These are phyloP conservation scores for Daldinia vernicosa DNA, from an alignment of 495 filamentous ascomycete species.

Conservation along the genomic window DNA sequence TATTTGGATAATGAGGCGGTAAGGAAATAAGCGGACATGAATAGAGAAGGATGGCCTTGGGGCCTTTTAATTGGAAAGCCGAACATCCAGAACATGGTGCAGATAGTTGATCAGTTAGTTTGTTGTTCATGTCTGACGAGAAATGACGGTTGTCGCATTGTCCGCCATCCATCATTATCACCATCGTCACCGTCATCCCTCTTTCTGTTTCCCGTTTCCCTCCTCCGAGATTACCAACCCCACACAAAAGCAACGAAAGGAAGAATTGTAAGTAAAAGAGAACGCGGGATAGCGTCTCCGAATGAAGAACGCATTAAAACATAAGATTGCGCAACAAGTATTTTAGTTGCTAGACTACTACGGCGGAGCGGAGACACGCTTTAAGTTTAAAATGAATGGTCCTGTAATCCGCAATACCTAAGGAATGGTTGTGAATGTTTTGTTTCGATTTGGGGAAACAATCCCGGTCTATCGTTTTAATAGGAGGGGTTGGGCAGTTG, in stretches of 20 bases:
- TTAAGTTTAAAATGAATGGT: conserved; percentile 36
- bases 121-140: conserved; percentile 27
- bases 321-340: conserved; percentile 21
- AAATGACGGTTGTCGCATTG: conserved; percentile 29
- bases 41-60: background rate
- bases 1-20: conserved; percentile 16
- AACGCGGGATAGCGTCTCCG: background rate
- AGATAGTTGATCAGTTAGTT: conserved; percentile 21
- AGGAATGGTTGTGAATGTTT: conserved; percentile 16
- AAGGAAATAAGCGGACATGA: conserved; percentile 13
- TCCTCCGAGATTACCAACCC: conserved; percentile 34
- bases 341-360: conserved; percentile 11
- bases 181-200: conserved; percentile 5
- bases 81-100: conserved; percentile 17
- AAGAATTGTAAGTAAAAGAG: conserved; percentile 1
- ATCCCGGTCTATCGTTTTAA: conserved; percentile 17
- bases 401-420: conserved; percentile 19
- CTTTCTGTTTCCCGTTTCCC: conserved; percentile 17
- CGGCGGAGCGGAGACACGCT: conserved; percentile 12
- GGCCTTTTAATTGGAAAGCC: conserved; percentile 22
- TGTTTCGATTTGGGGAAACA: conserved; percentile 28
- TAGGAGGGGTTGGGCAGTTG: conserved; percentile 27
- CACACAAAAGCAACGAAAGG: conserved; percentile 8
- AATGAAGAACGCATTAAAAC: conserved; percentile 28
- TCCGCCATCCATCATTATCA: background rate